Base-by-base conservation (phyloP, 2,329 filamentous ascomycete genomes). In the Triangularia setosa region DNA sequence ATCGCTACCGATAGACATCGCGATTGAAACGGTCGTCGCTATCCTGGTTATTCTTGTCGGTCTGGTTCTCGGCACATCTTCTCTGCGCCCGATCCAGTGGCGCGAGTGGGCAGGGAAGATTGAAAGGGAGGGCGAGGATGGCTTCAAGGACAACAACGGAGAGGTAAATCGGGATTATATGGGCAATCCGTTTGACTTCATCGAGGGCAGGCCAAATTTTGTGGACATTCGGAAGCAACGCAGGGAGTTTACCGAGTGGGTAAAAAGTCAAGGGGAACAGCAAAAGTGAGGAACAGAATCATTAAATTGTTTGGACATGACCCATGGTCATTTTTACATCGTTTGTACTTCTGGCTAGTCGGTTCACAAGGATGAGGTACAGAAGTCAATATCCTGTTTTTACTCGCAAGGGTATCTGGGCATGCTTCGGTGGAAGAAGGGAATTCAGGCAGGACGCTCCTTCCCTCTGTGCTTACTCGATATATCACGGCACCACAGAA, bases 161-260 rank as follows among this genome's bases (percentile, higher is more conserved):
- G 84, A 90, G 72, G 86, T 90, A 35, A 87, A 92, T 73, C 88
- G 86, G 75, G 86, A 88, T 66, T 90, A 83, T 68, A 79, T 85
- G 12, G 90, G 90, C 16, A 97, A 96, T 74, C 92, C 93, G 5
- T 98, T 93, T 76, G 83, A 81, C 58, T 82, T 86, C 55, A 77
- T 97, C 65, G 94, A 98, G 78, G 89, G 91, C 65, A 82, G 95
- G 69, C 87, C 88, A 56, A 89, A 92, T 1, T 99, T 98, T 73
- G 84, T 92, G 79, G 92, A 99, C 79, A 91, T 98, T 68, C 88
- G 92, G 76, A 90, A 87, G 75, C 84, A 93, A 78, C 85, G 90
- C 73, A 87, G 83, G 73, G 90, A 93, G 65, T 97, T 96, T 80
- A 84, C 86, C 16, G 83, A 88, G 67, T 96, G 91, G 92, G 84